These are phyloP conservation scores for Emydomyces testavorans DNA, from an alignment of 2,329 filamentous ascomycete genomes.

Conservation along the genomic window DNA sequence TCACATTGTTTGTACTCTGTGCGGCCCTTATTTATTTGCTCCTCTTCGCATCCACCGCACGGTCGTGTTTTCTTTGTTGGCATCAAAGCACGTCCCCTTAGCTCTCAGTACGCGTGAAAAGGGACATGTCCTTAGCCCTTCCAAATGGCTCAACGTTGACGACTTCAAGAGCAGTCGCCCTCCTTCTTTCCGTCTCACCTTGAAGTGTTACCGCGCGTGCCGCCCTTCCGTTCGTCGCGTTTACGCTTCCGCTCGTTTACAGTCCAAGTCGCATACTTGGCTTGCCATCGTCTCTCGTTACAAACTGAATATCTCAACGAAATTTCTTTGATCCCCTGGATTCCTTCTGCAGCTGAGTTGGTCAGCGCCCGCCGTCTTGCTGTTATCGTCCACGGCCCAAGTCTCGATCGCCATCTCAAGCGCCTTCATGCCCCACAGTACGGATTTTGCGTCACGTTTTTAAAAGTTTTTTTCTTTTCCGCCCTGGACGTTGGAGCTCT, in stretches of 20 bases:
- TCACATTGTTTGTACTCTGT: constrained; percentile 1
- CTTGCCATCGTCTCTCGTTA: not conserved
- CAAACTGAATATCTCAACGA: not conserved
- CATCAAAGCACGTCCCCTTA: not conserved
- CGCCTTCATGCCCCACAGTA: constrained; percentile 3
- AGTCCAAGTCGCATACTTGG: not conserved
- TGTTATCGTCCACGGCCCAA: not conserved
- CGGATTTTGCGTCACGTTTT: not conserved
- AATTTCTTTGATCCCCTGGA: not conserved
- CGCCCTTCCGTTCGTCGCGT: not conserved
- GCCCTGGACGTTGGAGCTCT: not conserved
- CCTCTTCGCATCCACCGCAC: not conserved
- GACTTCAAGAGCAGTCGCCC: constrained; percentile 1
- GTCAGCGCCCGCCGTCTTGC: not conserved
- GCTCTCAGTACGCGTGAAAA: not conserved
- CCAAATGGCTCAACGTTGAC: constrained; percentile 8
- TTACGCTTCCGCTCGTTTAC: constrained; percentile 14
- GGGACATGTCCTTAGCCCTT: not conserved
- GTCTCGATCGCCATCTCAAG: not conserved
- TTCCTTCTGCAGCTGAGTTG: not conserved
- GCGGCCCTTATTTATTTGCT: constrained; percentile 6
- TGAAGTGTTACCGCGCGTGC: constrained; percentile 4
- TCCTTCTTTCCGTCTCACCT: not conserved
- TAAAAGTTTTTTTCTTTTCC: not conserved
- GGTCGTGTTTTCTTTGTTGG: constrained; percentile 2